A percentile compares a stretch with the other conserved stretches of the same genome.
Evolutionary conservation across 768 basidiomycete genomes (phyloP).

Genomic region (Tricholoma flavovirens): DNA sequence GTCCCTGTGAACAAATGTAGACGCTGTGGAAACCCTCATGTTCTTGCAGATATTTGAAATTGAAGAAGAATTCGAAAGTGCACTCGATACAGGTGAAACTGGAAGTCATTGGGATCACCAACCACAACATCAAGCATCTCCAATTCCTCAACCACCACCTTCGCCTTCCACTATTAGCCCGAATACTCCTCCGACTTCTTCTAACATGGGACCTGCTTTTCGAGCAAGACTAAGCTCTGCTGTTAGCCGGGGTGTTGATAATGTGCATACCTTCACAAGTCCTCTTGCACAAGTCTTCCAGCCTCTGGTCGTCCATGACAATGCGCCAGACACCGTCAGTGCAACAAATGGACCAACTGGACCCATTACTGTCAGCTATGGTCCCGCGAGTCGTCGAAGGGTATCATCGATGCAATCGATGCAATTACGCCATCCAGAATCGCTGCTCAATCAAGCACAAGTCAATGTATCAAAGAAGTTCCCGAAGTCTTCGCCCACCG

Average conservation of each 20-base stretch:
- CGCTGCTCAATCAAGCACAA: slow-evolving; percentile 13
- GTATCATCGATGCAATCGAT: slow-evolving; percentile 31
- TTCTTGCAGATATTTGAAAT: slow-evolving; percentile 66
- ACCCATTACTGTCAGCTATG: slow-evolving; percentile 32
- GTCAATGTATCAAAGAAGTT: slow-evolving; percentile 19
- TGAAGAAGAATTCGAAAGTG: slow-evolving; percentile 60
- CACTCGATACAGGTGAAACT: slow-evolving; percentile 43
- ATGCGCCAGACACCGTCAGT: slow-evolving; percentile 25
- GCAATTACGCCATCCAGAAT: slow-evolving; percentile 15
- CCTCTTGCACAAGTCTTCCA: slow-evolving; percentile 75
- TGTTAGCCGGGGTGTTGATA: slow-evolving; percentile 31
- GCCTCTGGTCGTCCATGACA: slow-evolving; percentile 54
- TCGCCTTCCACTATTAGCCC: background rate
- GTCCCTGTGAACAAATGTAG: slow-evolving; percentile 14
- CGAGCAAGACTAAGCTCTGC: slow-evolving; percentile 41
- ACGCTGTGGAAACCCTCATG: background rate
- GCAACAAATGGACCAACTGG: slow-evolving; percentile 9
- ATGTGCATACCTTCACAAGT: slow-evolving; percentile 39
- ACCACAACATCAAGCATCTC: slow-evolving; percentile 13
- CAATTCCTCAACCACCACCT: background rate
- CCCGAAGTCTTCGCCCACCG: slow-evolving; percentile 13
- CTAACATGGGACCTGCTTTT: slow-evolving; percentile 16
- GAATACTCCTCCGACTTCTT: slow-evolving; percentile 5
- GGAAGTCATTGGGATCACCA: slow-evolving; percentile 19
- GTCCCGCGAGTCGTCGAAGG: slow-evolving; percentile 37